Evolutionary conservation across 2,329 filamentous ascomycete genomes (phyloP).

Genomic region (Mariannaea elegans): DNA sequence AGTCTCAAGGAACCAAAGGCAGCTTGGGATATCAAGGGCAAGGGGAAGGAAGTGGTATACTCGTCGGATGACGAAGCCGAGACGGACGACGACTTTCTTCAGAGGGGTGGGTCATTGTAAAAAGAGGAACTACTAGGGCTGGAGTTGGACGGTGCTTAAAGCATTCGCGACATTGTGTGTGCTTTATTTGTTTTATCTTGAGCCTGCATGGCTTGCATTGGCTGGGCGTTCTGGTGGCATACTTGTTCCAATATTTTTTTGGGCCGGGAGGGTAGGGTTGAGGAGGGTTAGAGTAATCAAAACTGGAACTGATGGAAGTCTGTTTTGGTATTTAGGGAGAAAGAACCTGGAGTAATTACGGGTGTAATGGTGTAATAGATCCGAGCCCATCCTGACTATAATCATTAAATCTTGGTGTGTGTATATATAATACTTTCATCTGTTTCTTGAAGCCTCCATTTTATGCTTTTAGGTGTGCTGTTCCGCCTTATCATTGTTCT

Average conservation of each 20-base stretch:
- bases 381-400: constrained; percentile 17
- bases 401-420: constrained; percentile 13
- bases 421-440: constrained; percentile 18
- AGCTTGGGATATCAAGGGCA: constrained; percentile 52
- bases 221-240: constrained; percentile 29
- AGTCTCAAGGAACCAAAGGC: constrained; percentile 53
- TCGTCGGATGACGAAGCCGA: constrained; percentile 49
- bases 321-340: constrained; percentile 17
- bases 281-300: not conserved
- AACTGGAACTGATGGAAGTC: not conserved
- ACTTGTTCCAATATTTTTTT: constrained; percentile 3
- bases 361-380: constrained; percentile 27
- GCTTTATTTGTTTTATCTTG: constrained; percentile 8
- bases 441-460: too few species aligned
- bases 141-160: constrained; percentile 26
- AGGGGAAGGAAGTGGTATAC: constrained; percentile 57
- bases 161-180: constrained; percentile 15
- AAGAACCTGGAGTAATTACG: constrained; percentile 30
- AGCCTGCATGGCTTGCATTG: constrained; percentile 29
- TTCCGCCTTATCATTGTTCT: too few species aligned
- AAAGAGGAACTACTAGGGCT: not conserved
- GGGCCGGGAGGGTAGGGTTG: too few species aligned
- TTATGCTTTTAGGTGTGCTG: too few species aligned
- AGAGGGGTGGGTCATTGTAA: constrained; percentile 56
- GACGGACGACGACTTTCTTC: constrained; percentile 39